Evolutionary conservation across 1,284 basidiomycete genomes (phyloP), one percentile per base, ranked within the genome.

Genomic region (Microbotryomycetes sp.): DNA sequence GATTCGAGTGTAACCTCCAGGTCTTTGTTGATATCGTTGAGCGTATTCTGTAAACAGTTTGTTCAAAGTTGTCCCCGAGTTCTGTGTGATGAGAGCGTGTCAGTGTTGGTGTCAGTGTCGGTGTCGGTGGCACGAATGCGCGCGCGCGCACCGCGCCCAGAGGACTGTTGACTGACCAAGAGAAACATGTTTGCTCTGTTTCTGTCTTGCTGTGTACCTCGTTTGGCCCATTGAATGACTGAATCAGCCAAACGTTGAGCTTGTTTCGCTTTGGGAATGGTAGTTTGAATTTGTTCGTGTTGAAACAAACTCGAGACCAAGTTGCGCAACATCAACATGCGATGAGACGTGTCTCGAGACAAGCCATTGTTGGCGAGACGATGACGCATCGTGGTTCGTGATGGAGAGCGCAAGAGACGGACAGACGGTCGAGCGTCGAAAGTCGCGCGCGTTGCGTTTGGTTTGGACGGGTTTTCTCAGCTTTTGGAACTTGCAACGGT

Each of bases 201-300:
- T 63, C 62, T 66, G 56, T 64, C 55, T 22, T 32, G 30, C 46
- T 59, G 56, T 9, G 54, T 56, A 58, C 86, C 86, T 74, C 84
- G 85, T 79, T 94, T 96, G 66, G 89, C 91, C 70, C 90, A 79
- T 0, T 89, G 88, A 69, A 96, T 93, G 59, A 90, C 90, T 84
- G 96, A 96, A 76, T 99, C 96, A 47, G 92, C 92, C 58, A 96
- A 79, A 67, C 90, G 83, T 12, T 90, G 89, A 4, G 92, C 81
- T 74, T 97, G 92, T 75, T 89, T 87, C 2, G 96, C 96, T 77
- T 98, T 98, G 25, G 96, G 88, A 29, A 97, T 79, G 0, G 96
- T 99, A 5, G 96, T 98, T 75, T 88, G 88, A 76, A 99, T 94
- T 73, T 91, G 87, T 75, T 97, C 92, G 78, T 98, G 92, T 74